Percentiles rank a stretch among this genome's conserved stretches.
These are phyloP conservation scores for Melampsora abietis-canadensis DNA, from an alignment of 1,284 basidiomycete species.

Conservation along the genomic window DNA sequence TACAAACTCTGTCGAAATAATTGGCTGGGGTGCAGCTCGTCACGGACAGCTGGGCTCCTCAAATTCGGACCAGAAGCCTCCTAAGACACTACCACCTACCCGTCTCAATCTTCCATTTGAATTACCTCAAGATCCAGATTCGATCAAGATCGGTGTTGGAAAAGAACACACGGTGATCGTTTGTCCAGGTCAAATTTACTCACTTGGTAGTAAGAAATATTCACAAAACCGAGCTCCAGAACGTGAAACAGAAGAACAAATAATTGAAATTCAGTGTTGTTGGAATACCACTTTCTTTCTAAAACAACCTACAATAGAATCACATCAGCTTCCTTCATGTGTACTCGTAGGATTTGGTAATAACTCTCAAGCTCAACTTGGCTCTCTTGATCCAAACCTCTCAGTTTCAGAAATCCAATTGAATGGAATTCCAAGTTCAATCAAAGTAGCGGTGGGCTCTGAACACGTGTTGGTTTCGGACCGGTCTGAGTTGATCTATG, in stretches of 20 bases:
- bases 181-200: conserved; percentile 8
- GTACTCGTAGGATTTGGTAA: conserved; percentile 12
- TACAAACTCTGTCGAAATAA: neutral
- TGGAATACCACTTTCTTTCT: conserved; percentile 39
- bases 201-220: conserved; percentile 6
- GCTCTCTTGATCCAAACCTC: neutral
- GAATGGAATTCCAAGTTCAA: neutral
- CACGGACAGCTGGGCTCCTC: conserved; percentile 18
- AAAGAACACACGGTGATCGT: conserved; percentile 33
- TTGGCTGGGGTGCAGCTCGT: conserved; percentile 31
- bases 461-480: conserved; percentile 22
- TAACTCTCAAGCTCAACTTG: conserved; percentile 30
- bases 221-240: neutral
- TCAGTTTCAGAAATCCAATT: neutral
- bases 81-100: neutral
- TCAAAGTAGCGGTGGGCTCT: conserved; percentile 5
- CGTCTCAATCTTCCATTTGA: neutral
- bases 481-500: neutral
- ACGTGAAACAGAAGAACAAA: neutral
- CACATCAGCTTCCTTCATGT: neutral
- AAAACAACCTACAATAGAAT: neutral
- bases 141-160: conserved; percentile 12
- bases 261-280: conserved; percentile 1
- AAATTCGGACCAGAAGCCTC: neutral
- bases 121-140: neutral